Percentiles rank a stretch among this genome's conserved stretches.
phyloP scores from a whole-genome alignment of 352 stramenopile genomes.

The Phytophthora cajani region DNA sequence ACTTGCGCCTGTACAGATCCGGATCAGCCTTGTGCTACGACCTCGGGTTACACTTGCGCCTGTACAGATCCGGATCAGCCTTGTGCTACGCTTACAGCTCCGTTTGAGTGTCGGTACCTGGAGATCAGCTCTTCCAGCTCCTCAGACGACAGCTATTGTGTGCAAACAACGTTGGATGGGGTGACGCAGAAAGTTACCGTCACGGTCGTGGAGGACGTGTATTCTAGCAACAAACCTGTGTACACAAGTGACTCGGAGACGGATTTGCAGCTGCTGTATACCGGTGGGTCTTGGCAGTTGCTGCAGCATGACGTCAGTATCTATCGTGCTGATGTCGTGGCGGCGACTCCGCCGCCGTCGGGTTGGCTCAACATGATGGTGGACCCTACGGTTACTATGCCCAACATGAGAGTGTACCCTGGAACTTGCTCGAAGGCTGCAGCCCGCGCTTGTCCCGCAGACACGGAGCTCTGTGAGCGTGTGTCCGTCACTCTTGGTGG shows the following conservation, averaged over 20 bases:
- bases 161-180: slow-evolving; percentile 34
- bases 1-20: slow-evolving; percentile 53
- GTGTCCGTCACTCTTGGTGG: slow-evolving; percentile 53
- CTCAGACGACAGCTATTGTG: slow-evolving; percentile 38
- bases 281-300: slow-evolving; percentile 43
- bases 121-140: slow-evolving; percentile 25
- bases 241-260: slow-evolving; percentile 25
- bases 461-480: slow-evolving; percentile 55
- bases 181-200: slow-evolving; percentile 35
- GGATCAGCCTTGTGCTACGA: slow-evolving; percentile 48
- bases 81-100: slow-evolving; percentile 48
- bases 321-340: slow-evolving; percentile 35
- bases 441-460: slow-evolving; percentile 38
- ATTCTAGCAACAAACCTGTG: slow-evolving; percentile 51
- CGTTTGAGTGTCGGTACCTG: slow-evolving; percentile 47
- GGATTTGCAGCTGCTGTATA: slow-evolving; percentile 44
- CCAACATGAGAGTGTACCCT: slow-evolving; percentile 43
- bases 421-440: slow-evolving; percentile 42
- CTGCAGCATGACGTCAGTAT: slow-evolving; percentile 27
- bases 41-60: too few species aligned
- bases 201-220: slow-evolving; percentile 38
- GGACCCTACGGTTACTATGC: slow-evolving; percentile 13
- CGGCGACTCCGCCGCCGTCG: slow-evolving; percentile 35
- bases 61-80: slow-evolving; percentile 47
- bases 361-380: slow-evolving; percentile 42